These are phyloP conservation scores for Huntiella decipiens DNA, from an alignment of 2,329 filamentous ascomycete species.

Conservation along the genomic window DNA sequence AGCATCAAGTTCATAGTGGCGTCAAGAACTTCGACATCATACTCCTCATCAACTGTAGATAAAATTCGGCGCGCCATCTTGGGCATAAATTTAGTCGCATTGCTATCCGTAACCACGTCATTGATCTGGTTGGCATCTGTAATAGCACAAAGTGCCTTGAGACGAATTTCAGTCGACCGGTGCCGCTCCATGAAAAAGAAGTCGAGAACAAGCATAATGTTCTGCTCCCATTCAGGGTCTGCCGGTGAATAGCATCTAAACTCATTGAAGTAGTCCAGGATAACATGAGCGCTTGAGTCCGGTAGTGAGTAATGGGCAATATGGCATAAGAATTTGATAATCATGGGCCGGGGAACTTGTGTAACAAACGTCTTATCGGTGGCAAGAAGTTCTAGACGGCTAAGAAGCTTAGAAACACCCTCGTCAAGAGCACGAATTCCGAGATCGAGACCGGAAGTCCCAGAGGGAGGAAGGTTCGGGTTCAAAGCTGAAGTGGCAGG, in stretches of 20 bases:
- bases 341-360: conserved; percentile 44
- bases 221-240: conserved; percentile 46
- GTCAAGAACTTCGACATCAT: conserved; percentile 44
- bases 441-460: neutral
- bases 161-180: conserved; percentile 41
- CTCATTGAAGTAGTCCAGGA: conserved; percentile 49
- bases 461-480: neutral
- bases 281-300: conserved; percentile 42
- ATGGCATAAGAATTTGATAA: conserved; percentile 46
- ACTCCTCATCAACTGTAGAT: conserved; percentile 40
- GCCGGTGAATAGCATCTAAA: conserved; percentile 55
- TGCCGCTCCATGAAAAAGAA: conserved; percentile 43
- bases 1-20: conserved; percentile 46
- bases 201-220: conserved; percentile 39
- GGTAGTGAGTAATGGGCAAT: conserved; percentile 39
- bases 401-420: conserved; percentile 27
- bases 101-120: conserved; percentile 37
- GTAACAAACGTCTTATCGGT: conserved; percentile 26
- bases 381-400: conserved; percentile 30
- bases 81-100: conserved; percentile 36
- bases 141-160: conserved; percentile 41
- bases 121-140: conserved; percentile 40
- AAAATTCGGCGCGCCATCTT: conserved; percentile 44
- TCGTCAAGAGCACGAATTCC: conserved; percentile 16
- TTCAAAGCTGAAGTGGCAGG: neutral